phyloP scores from a whole-genome alignment of 305 asterid species.

The Fraxinus sp. region DNA sequence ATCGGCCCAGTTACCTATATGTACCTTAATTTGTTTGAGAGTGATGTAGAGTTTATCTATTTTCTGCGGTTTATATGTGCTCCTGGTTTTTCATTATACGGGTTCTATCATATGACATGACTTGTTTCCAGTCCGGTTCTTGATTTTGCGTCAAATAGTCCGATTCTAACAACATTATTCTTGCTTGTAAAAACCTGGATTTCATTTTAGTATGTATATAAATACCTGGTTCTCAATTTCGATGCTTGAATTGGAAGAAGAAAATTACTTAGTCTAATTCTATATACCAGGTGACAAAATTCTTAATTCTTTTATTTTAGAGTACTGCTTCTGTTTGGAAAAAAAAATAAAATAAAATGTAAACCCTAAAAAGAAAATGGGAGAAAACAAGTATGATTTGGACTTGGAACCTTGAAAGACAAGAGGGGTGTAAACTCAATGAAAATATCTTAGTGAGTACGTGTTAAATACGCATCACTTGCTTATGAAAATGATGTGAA shows the following conservation, averaged over 20 bases:
- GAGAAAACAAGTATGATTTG: not conserved
- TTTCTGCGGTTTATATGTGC: not conserved
- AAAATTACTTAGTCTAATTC: not conserved
- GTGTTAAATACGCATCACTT: slow-evolving; percentile 25
- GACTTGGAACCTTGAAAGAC: not conserved
- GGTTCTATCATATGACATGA: not conserved
- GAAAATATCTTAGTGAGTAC: slow-evolving; percentile 28
- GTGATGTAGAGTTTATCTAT: too few relatives aligned
- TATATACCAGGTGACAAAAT: not conserved
- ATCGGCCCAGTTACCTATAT: not conserved
- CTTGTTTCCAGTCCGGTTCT: not conserved
- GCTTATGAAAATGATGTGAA: slow-evolving; percentile 40
- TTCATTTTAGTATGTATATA: not conserved
- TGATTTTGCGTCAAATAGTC: not conserved
- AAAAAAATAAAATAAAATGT: not conserved
- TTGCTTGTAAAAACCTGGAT: not conserved
- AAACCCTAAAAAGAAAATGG: not conserved
- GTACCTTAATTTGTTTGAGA: not conserved
- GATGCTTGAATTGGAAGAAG: not conserved
- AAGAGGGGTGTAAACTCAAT: not conserved
- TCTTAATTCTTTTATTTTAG: not conserved
- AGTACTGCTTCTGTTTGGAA: not conserved
- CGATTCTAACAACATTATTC: not conserved
- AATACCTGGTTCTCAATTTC: not conserved
- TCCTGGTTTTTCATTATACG: not conserved